Percentiles rank a stretch among this genome's conserved stretches.
Conservation (phyloP, 2,329 filamentous ascomycete genomes). For the Alternaria infectoria region DNA sequence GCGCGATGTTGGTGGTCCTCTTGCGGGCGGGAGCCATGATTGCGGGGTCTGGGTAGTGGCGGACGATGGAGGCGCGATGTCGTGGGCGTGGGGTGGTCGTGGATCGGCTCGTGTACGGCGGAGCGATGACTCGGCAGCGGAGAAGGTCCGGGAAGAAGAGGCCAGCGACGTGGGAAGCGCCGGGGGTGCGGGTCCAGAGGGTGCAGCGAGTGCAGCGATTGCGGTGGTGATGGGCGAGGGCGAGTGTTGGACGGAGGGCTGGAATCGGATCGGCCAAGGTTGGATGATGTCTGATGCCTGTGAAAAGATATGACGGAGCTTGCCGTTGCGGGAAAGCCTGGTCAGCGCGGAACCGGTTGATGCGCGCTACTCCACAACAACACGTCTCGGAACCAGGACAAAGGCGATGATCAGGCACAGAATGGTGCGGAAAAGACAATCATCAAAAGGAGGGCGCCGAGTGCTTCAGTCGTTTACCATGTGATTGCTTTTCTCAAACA, state of each 20-base stretch:
- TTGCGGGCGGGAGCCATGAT: slow-evolving; percentile 48
- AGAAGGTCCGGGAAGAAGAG: slow-evolving; percentile 22
- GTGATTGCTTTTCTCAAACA: slow-evolving; percentile 15
- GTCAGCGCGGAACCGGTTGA: slow-evolving; percentile 17
- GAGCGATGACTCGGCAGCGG: slow-evolving; percentile 32
- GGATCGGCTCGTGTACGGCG: slow-evolving; percentile 27
- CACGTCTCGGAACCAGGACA: not conserved
- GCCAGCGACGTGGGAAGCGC: slow-evolving; percentile 19
- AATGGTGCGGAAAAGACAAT: not conserved
- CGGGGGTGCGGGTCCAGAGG: slow-evolving; percentile 20
- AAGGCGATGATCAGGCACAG: not conserved
- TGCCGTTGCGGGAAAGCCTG: slow-evolving; percentile 29
- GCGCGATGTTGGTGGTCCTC: slow-evolving; percentile 43
- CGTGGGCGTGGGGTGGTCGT: slow-evolving; percentile 27
- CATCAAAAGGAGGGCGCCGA: not conserved
- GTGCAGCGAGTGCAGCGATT: slow-evolving; percentile 30
- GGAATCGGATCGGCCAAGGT: slow-evolving; percentile 21
- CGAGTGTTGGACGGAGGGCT: slow-evolving; percentile 25
- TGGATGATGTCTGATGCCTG: slow-evolving; percentile 43
- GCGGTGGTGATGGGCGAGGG: slow-evolving; percentile 37
- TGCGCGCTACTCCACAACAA: slow-evolving; percentile 23
- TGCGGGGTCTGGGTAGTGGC: slow-evolving; percentile 20
- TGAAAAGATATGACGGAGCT: slow-evolving; percentile 44
- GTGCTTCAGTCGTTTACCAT: not conserved
- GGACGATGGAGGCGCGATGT: slow-evolving; percentile 19